Evolutionary conservation across 352 stramenopile genomes (phyloP), one percentile per base, ranked within the genome.

Genomic region (Thalassiosira livingstoniorum): DNA sequence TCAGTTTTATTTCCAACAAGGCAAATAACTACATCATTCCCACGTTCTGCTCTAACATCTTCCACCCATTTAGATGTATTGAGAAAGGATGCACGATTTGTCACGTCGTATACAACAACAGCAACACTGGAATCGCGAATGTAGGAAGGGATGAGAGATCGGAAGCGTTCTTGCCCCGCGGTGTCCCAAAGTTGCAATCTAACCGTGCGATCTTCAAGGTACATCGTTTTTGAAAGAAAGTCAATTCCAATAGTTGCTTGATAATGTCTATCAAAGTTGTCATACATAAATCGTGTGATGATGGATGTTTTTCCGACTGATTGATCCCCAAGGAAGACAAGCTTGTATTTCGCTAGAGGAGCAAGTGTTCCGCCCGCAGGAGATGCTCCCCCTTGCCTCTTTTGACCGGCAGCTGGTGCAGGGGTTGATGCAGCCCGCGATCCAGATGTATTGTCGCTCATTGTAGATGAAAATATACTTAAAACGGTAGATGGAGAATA

Each of bases 1-100:
- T 99, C 98, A 43, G 97, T 99, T 92, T 99, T 99, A 92, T 99
- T 99, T 66, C 98, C 98, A 39, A 99, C 98, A 7, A 99, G 91
- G 91, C 99, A 99, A 92, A 99, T 99, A 43, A 99, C 96, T 31
- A 99, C 98, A 87, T 99, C 97, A 76, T 98, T 97, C 45, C 97
- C 98, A 71, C 98, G 94, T 87, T 99, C 98, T 42, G 95, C 97
- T 51, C 98, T 95, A 37, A 99, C 97, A 81, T 99, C 98, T 87
- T 99, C 97, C 34, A 99, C 98, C 98, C 98, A 99, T 86, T 99
- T 99, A 78, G 95, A 95, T 47, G 97, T 99, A 90, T 99, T 99
- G 23, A 99, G 85, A 87, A 99, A 99, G 0, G 96, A 98, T 57
- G 96, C 96, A 43, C 97, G 95, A 87, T 98, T 99, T 80, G 97